Evolutionary conservation across 495 filamentous ascomycete genomes (phyloP), one percentile per base, ranked within the genome.

Genomic region (Penicillium paradoxum): DNA sequence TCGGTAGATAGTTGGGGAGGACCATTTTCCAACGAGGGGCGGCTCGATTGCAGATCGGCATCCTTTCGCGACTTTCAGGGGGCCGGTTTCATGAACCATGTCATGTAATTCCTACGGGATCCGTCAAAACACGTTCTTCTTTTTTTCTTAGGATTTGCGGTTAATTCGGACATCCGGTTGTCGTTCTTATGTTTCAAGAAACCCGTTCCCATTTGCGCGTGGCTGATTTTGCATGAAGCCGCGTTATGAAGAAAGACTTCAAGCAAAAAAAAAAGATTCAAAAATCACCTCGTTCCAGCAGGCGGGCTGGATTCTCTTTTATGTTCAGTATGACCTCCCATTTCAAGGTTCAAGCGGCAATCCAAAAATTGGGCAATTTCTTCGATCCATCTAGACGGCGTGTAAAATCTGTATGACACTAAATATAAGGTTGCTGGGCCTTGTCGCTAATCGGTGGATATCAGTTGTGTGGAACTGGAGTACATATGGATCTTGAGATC

Each of bases 1-100:
- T 73, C 71, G 71, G 72, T 75, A 73, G 65, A 72, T 66, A 67
- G 60, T 62, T 72, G 67, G 68, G 68, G 69, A 66, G 70, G 69
- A 67, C 59, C 63, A 69, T 67, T 66, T 66, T 61, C 56, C 58
- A 62, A 65, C 62, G 68, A 70, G 65, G 68, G 69, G 65, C 64
- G 71, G 70, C 71, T 72, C 56, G 63, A 63, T 65, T 70, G 68
- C 65, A 72, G 63, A 61, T 73, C 54, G 67, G 65, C 67, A 57
- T 62, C 65, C 55, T 54, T 58, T 56, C 49, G 54, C 60, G 60
- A 56, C 53, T 54, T 51, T 56, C 64, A 59, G 65, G 66, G 60
- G 57, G 63, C 58, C 51, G 59, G 58, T 59, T 52, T 72, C 63
- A 70, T 71, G 69, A 71, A 67, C 61, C 55, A 41, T 48, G 44